Percentiles rank a stretch among this genome's conserved stretches.
Evolutionary conservation across 768 basidiomycete genomes (phyloP).

Genomic region (Boletus rubroflammeus): DNA sequence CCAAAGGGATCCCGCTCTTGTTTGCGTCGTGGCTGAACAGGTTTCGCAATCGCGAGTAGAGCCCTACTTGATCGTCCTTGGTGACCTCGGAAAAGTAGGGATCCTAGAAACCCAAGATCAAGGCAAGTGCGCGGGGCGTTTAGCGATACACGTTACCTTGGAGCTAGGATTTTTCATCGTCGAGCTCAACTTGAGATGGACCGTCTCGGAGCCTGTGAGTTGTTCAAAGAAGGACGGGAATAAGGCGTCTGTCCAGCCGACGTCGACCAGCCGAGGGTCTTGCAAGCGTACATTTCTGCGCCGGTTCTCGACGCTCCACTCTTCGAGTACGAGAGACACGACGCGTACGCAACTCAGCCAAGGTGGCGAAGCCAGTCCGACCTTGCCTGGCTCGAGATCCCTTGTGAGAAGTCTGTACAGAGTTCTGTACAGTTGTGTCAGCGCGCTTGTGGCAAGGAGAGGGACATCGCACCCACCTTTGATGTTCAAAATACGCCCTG

Average conservation of each 20-base stretch:
- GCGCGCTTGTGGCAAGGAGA: not conserved
- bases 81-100: constrained; percentile 19
- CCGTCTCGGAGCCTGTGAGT: constrained; percentile 6
- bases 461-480: constrained; percentile 24
- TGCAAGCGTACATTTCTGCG: constrained; percentile 25
- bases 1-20: constrained; percentile 30
- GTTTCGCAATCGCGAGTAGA: constrained; percentile 15
- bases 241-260: constrained; percentile 41
- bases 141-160: constrained; percentile 14
- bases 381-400: constrained; percentile 27
- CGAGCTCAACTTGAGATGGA: constrained; percentile 18
- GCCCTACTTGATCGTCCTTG: constrained; percentile 5
- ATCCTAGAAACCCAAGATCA: constrained; percentile 4
- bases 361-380: constrained; percentile 27
- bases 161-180: constrained; percentile 9
- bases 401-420: constrained; percentile 32
- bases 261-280: constrained; percentile 34
- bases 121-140: not conserved
- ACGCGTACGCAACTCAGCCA: constrained; percentile 35
- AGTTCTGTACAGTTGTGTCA: constrained; percentile 20
- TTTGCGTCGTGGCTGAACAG: constrained; percentile 20
- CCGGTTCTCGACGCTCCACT: constrained; percentile 36
- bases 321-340: constrained; percentile 36
- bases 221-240: constrained; percentile 26
- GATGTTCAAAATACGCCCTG: constrained; percentile 47